Evolutionary conservation across 306 rosid genomes (phyloP), one percentile per base, ranked within the genome.

Genomic region (Vigna reflexopilosa): DNA sequence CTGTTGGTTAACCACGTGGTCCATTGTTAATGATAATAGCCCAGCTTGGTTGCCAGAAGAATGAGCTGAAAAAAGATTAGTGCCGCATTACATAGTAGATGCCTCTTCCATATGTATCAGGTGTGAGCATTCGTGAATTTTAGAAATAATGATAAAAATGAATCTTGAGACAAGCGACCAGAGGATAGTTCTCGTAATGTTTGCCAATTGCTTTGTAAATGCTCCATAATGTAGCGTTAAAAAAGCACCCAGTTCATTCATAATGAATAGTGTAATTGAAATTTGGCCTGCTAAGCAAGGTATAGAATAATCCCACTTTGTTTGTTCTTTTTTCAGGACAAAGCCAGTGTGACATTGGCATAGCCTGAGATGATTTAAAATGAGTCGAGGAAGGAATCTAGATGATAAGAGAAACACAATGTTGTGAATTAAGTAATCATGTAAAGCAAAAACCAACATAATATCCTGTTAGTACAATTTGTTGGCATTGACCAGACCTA

Each of bases 401-500:
- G 76, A 73, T 49, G 30, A 48, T 42, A 78, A 69, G 70, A 75
- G 36, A 59, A 49, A 81, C 73, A 62, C 26, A 71, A 13, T n/a
- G 24, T 9, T 67, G 67, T 78, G 59, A 79, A 74, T 80, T 67
- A 34, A 61, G 75, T 61, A 72, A 73, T 67, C 70, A 68, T 77
- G n/a, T 44, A 77, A 80, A 76, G 82, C 75, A 65, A 72, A 79
- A 72, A 69, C 79, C 71, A 73, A 80, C 87, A 73, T 64, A 64
- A 74, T 57, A 64, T 76, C 42, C 51, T 80, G 80, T 84, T 70
- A 69, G 87, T 73, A 70, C 85, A 77, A 74, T 77, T 76, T 77
- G 87, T 83, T 85, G 87, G 84, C 77, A 74, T 55, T 54, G 76
- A 44, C 76, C 54, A 38, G 76, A 30, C 79, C 83, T 79, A 72